Conservation (phyloP, 2,329 filamentous ascomycete species). For the Grosmannia serpens region DNA sequence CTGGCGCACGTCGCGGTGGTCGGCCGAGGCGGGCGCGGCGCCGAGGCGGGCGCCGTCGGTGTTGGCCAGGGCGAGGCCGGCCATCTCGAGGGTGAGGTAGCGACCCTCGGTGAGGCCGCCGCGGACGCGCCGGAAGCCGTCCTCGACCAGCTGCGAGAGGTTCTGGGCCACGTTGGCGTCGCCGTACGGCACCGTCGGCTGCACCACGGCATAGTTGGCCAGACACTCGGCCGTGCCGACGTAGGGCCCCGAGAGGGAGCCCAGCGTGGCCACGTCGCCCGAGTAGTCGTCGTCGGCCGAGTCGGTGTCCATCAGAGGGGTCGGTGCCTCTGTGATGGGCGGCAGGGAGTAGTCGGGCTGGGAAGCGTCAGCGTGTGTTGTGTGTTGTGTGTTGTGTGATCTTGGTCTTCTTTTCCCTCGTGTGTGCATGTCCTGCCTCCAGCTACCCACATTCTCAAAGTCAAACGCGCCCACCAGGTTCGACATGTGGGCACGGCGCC, state of each 20-base stretch:
- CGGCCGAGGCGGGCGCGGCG: constrained; percentile 12
- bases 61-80: constrained; percentile 27
- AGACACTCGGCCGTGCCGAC: neutral
- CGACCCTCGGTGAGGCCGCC: constrained; percentile 43
- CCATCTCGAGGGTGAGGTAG: constrained; percentile 35
- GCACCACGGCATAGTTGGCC: constrained; percentile 16
- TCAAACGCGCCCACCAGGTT: constrained; percentile 13
- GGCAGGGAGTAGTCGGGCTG: constrained; percentile 28
- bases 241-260: constrained; percentile 1
- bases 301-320: neutral
- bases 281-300: neutral
- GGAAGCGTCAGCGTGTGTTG: constrained; percentile 12
- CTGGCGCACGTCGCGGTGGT: constrained; percentile 28
- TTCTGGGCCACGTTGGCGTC: constrained; percentile 20
- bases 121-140: constrained; percentile 38
- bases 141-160: constrained; percentile 28
- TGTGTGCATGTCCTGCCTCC: no score
- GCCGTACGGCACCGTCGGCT: constrained; percentile 33
- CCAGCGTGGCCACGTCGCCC: neutral
- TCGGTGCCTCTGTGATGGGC: constrained; percentile 20
- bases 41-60: constrained; percentile 11
- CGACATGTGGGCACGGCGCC: constrained; percentile 20
- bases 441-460: constrained; percentile 23
- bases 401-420: no score
- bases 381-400: no score